Percentiles rank a stretch among this genome's conserved stretches.
Evolutionary conservation across 2,329 filamentous ascomycete species (phyloP).

Genomic region (Talaromyces sp.): DNA sequence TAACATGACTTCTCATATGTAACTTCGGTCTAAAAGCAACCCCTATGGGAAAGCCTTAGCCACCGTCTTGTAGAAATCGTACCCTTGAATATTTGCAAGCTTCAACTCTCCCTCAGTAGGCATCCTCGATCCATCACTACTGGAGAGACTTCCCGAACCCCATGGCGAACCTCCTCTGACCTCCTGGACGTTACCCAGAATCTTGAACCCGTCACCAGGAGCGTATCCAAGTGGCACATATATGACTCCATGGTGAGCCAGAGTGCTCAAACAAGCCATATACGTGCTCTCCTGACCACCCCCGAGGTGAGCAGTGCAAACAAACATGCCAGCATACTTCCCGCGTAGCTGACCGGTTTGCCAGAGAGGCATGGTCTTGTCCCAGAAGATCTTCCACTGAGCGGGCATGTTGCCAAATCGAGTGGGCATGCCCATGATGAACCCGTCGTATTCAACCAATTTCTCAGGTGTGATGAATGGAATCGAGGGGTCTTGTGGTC

Average conservation of each 20-base stretch:
- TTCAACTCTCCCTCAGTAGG: no score
- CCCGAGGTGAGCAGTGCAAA: conserved; percentile 73
- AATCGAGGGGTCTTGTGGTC: conserved; percentile 61
- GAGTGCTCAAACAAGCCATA: conserved; percentile 75
- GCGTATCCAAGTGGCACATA: conserved; percentile 95
- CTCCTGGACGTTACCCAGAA: conserved; percentile 67
- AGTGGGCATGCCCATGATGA: conserved; percentile 92
- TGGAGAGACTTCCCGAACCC: conserved; percentile 86
- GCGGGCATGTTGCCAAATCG: conserved; percentile 95
- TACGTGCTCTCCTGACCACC: conserved; percentile 92
- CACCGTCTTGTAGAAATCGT: no score
- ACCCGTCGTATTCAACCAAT: conserved; percentile 73
- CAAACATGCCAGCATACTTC: conserved; percentile 87
- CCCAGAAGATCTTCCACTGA: conserved; percentile 85
- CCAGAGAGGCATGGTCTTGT: conserved; percentile 85
- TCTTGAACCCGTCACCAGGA: conserved; percentile 67
- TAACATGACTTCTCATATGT: no score
- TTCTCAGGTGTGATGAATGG: conserved; percentile 56
- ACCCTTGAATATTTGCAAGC: no score
- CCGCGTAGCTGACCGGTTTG: conserved; percentile 67
- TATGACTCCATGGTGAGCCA: conserved; percentile 90
- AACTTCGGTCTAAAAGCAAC: no score
- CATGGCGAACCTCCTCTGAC: conserved; percentile 82
- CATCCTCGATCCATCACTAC: no score
- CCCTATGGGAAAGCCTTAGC: no score